phyloP scores from a whole-genome alignment of 306 rosid genomes.

The Medicago arabica region DNA sequence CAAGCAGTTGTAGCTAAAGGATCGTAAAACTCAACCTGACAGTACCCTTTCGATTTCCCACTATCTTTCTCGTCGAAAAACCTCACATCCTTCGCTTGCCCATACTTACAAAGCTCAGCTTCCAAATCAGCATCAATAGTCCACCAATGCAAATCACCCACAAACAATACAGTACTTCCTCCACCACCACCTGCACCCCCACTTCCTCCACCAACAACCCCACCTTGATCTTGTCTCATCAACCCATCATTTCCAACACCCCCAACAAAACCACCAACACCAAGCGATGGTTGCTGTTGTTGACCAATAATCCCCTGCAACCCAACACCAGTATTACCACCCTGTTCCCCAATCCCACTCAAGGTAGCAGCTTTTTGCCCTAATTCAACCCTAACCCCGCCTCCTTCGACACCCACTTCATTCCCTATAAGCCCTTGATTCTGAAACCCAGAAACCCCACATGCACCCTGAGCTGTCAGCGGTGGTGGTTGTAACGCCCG shows the following conservation, averaged over 20 bases:
- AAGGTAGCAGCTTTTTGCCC: slow-evolving; percentile 59
- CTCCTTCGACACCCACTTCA: slow-evolving; percentile 43
- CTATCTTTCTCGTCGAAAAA: slow-evolving; percentile 85
- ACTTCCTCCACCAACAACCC: slow-evolving; percentile 35
- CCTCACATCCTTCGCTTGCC: slow-evolving; percentile 84
- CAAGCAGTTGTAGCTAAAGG: slow-evolving; percentile 68
- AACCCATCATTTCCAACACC: slow-evolving; percentile 60
- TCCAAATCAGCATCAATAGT: slow-evolving; percentile 92
- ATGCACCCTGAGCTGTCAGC: not conserved
- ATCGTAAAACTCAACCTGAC: slow-evolving; percentile 90
- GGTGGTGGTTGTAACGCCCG: no score
- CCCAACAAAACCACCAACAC: slow-evolving; percentile 44
- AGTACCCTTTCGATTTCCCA: slow-evolving; percentile 93
- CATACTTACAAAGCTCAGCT: slow-evolving; percentile 78
- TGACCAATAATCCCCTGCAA: slow-evolving; percentile 58
- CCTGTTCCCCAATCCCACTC: slow-evolving; percentile 65
- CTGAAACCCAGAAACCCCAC: slow-evolving; percentile 52
- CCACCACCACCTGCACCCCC: slow-evolving; percentile 42
- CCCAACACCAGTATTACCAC: slow-evolving; percentile 53
- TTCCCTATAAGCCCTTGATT: slow-evolving; percentile 72
- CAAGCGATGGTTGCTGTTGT: slow-evolving; percentile 48
- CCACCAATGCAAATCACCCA: slow-evolving; percentile 98
- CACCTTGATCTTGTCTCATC: slow-evolving; percentile 62
- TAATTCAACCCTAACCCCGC: slow-evolving; percentile 83
- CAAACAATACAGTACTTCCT: slow-evolving; percentile 73